Evolutionary conservation across 2,329 filamentous ascomycete species (phyloP), one percentile per base, ranked within the genome.

Genomic region (Fusarium odoratissimum): DNA sequence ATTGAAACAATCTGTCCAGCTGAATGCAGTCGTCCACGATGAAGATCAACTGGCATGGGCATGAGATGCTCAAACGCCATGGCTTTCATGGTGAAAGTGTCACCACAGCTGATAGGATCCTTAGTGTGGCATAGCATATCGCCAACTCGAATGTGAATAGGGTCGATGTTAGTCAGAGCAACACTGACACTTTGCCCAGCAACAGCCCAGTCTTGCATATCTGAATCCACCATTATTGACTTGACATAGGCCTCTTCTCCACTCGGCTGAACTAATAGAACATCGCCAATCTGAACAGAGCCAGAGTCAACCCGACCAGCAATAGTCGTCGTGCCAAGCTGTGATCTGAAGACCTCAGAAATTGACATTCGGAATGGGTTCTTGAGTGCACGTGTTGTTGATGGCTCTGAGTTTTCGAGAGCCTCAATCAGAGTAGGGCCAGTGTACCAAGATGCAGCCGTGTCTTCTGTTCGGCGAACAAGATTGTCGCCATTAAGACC

Each of bases 401-500:
- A 88, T 8, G 94, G 91, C 72, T 95, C 93, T 0, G 93, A 94
- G n/a, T 87, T 88, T 76, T 99, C 95, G 16, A 99, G 86, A 59
- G 95, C 93, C 72, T 95, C 90, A 14, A 99, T 87, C 5, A 99
- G 84, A 0, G 94, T 97, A 2, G 87, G 86, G 2, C 95, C 94
- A 0, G 83, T 87, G 78, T 98, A 97, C 97, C 97, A 99, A 5
- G 88, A 85, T 30, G 90, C 88, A 8, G 86, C 86, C 37, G 84
- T 82, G 64, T 88, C 86, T 38, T 85, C 85, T 3, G 90, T 88
- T 62, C 84, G 86, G 35, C 84, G 86, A 16, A 91, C 89, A 59
- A 99, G 91, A 78, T 99, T 98, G 76, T 95, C 94, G 42, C 96
- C 96, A 45, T 91, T 91, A 3, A 98, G 88, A 3, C 96, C 96